These are phyloP conservation scores for Rhizophora apiculata DNA, from an alignment of 345 rosid genomes.

Conservation along the genomic window DNA sequence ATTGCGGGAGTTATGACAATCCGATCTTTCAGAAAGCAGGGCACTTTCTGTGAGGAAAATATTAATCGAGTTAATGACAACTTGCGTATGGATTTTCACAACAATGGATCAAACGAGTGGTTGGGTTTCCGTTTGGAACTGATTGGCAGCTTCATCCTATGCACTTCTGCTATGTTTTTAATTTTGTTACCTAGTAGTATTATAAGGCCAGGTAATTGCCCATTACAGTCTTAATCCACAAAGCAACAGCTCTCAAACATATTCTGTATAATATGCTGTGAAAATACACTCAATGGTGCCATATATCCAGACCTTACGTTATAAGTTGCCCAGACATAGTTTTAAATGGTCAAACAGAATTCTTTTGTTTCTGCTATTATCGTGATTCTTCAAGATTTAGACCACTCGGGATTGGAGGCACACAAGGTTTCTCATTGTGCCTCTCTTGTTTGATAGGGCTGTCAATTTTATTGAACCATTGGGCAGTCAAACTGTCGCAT, in stretches of 20 bases:
- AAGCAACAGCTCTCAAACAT: background rate
- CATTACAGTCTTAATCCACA: background rate
- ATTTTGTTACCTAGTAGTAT: constrained; percentile 73
- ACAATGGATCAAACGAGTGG: constrained; percentile 89
- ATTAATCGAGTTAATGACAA: constrained; percentile 62
- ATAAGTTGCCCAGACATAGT: background rate
- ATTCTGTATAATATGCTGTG: background rate
- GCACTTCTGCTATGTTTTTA: constrained; percentile 72
- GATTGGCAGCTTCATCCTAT: constrained; percentile 72
- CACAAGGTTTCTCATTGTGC: too few species aligned
- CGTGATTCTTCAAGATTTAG: too few species aligned
- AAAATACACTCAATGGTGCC: too few species aligned
- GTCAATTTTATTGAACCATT: too few species aligned
- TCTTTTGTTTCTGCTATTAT: background rate
- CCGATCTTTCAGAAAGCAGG: constrained; percentile 64
- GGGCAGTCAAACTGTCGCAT: background rate
- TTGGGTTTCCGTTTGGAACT: constrained; percentile 81
- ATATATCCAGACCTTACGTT: too few species aligned
- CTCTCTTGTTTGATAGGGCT: too few species aligned
- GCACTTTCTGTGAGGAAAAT: constrained; percentile 59
- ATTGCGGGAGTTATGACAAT: constrained; percentile 87
- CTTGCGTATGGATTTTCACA: constrained; percentile 88
- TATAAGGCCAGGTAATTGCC: constrained; percentile 72
- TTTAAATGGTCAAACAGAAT: background rate
- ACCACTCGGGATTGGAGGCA: too few species aligned